Conservation (phyloP, 2,329 filamentous ascomycete genomes). For the Exutisphaerella laricina region DNA sequence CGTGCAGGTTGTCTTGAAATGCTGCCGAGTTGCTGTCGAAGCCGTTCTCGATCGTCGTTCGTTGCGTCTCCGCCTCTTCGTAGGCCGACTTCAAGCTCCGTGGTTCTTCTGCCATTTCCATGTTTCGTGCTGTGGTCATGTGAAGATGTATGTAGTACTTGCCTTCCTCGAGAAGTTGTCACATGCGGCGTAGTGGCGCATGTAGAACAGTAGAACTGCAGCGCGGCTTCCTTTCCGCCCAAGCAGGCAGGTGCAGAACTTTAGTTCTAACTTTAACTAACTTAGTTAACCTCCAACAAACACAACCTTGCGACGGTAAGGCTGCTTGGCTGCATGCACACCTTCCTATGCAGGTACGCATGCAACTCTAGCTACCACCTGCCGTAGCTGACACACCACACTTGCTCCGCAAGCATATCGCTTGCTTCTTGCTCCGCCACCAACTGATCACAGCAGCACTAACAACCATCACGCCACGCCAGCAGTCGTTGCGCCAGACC, state of each 20-base stretch:
- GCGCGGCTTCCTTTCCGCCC: background rate
- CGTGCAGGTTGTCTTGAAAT: conserved; percentile 62
- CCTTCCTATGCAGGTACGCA: conserved; percentile 1
- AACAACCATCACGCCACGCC: too few relatives aligned
- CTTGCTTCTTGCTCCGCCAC: conserved; percentile 4
- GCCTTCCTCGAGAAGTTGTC: background rate
- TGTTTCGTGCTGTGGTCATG: background rate
- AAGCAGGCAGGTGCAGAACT: too few relatives aligned
- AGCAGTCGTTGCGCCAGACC: too few relatives aligned
- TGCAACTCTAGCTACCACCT: background rate
- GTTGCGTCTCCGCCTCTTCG: conserved; percentile 49
- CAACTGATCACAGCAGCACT: conserved; percentile 2
- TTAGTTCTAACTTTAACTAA: too few relatives aligned
- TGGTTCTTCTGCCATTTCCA: conserved; percentile 42
- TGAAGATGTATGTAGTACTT: background rate
- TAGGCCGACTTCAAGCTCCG: conserved; percentile 52
- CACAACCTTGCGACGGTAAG: too few relatives aligned
- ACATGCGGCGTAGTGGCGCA: background rate
- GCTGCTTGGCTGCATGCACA: too few relatives aligned
- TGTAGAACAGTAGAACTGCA: too few relatives aligned
- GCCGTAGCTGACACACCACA: background rate
- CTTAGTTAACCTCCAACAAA: too few relatives aligned
- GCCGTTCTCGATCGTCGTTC: conserved; percentile 55
- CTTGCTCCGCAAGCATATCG: conserved; percentile 6
- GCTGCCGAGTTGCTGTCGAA: conserved; percentile 58